Conservation (phyloP, 169 alveolate species). For the Prorocentrum cordatum region DNA sequence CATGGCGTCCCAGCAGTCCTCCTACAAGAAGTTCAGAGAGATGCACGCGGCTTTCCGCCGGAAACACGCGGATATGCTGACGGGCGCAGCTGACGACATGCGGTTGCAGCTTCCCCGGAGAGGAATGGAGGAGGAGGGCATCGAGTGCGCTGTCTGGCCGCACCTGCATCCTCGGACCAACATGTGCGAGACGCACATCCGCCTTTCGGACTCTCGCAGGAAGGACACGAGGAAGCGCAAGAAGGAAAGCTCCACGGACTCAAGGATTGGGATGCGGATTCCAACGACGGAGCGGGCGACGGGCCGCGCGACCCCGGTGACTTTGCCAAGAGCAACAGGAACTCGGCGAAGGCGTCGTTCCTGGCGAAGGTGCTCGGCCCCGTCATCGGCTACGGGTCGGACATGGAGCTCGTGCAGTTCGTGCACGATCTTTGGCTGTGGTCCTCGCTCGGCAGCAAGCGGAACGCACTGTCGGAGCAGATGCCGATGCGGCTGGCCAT, state of each 20-base stretch:
- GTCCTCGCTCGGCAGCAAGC: background rate
- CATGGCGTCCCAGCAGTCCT: background rate
- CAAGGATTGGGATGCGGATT: background rate
- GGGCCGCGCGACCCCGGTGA: background rate
- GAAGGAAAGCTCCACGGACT: background rate
- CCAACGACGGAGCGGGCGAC: background rate
- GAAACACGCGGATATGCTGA: background rate
- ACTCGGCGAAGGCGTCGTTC: slow-evolving; percentile 13
- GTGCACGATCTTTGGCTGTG: slow-evolving; percentile 39
- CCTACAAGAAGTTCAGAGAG: background rate
- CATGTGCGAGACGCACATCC: slow-evolving; percentile 28
- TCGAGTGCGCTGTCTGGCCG: slow-evolving; percentile 38
- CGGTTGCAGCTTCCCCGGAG: background rate
- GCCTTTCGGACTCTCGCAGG: background rate
- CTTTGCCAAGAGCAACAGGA: slow-evolving; percentile 6
- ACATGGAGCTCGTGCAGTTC: slow-evolving; percentile 3
- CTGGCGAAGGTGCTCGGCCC: slow-evolving; percentile 24
- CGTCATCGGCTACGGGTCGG: slow-evolving; percentile 16
- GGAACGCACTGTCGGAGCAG: background rate
- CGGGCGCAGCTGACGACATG: background rate
- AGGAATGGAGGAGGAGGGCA: background rate
- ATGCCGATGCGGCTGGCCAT: slow-evolving; percentile 6
- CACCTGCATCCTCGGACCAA: slow-evolving; percentile 1
- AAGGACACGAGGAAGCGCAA: background rate
- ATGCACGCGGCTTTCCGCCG: slow-evolving; percentile 2